phyloP scores from a whole-genome alignment of 768 basidiomycete genomes.

The Exidia glandulosa region DNA sequence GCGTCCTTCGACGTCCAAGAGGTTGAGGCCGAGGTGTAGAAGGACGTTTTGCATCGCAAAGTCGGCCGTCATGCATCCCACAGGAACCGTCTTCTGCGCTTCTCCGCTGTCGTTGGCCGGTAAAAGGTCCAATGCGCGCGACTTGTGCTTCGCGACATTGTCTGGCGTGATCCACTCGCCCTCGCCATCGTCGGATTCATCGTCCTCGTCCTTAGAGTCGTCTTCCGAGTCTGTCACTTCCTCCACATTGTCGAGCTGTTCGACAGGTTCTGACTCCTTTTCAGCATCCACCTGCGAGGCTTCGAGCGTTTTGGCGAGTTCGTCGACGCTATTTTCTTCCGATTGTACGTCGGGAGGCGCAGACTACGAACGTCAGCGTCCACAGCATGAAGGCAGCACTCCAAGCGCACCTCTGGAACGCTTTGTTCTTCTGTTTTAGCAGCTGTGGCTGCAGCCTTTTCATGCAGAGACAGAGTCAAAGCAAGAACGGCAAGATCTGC shows the following conservation, averaged over 20 bases:
- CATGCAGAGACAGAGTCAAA: constrained; percentile 68
- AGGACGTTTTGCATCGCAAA: constrained; percentile 99
- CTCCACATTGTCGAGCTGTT: not conserved
- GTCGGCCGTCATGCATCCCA: constrained; percentile 96
- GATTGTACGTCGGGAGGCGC: not conserved
- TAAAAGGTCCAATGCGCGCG: constrained; percentile 72
- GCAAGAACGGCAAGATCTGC: constrained; percentile 88
- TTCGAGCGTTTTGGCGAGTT: not conserved
- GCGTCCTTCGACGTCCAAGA: constrained; percentile 86
- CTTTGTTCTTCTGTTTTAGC: not conserved
- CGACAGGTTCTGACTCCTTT: not conserved
- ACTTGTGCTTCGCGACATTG: constrained; percentile 80
- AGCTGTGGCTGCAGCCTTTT: constrained; percentile 27
- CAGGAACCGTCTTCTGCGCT: constrained; percentile 36
- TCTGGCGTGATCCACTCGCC: constrained; percentile 96
- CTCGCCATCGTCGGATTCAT: constrained; percentile 66
- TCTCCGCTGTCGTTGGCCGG: constrained; percentile 27
- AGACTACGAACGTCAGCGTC: no score
- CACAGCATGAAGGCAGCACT: no score
- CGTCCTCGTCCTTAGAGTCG: constrained; percentile 13
- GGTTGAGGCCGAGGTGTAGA: constrained; percentile 83
- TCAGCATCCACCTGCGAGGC: not conserved
- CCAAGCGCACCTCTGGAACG: not conserved
- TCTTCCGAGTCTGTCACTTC: constrained; percentile 8
- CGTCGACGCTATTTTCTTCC: not conserved